A percentile compares a stretch with the other conserved stretches of the same genome.
Conservation (phyloP, 2,329 filamentous ascomycete genomes). For the Stemphylium lycopersici region DNA sequence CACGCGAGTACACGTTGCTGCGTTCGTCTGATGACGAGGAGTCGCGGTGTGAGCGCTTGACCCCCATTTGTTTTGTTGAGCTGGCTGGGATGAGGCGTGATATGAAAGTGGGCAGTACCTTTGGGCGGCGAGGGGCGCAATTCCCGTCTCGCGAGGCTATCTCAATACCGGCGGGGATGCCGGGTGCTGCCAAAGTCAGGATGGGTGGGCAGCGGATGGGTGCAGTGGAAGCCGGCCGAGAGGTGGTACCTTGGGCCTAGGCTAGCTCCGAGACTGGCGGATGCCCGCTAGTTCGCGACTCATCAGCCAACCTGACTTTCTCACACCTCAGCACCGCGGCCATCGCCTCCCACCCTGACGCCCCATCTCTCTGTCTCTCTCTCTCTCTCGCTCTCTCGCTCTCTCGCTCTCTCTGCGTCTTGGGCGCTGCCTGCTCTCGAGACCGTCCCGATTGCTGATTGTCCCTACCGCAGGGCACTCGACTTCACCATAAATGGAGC, state of each 20-base stretch:
- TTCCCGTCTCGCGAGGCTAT: conserved; percentile 12
- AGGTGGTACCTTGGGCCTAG: conserved; percentile 8
- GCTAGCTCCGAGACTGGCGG: conserved; percentile 13
- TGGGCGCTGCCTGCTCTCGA: conserved; percentile 34
- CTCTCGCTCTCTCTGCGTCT: conserved; percentile 29
- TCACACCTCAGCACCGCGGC: conserved; percentile 18
- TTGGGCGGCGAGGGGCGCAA: conserved; percentile 17
- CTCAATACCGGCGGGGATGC: background rate
- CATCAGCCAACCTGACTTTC: conserved; percentile 19
- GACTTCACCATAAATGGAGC: conserved; percentile 63
- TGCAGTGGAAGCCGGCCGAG: conserved; percentile 2
- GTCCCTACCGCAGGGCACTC: conserved; percentile 42
- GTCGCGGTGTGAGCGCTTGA: conserved; percentile 64
- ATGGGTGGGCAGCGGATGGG: conserved; percentile 2
- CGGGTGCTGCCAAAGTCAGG: background rate
- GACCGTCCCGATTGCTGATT: conserved; percentile 33
- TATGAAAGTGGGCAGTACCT: conserved; percentile 36
- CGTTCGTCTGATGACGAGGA: conserved; percentile 52
- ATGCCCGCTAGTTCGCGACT: conserved; percentile 18
- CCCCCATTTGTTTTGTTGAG: conserved; percentile 52
- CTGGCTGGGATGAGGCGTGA: conserved; percentile 16
- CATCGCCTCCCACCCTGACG: conserved; percentile 19
- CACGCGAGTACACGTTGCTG: conserved; percentile 38
- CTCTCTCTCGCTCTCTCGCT: no score
- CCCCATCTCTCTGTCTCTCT: no score